phyloP scores from a whole-genome alignment of 176 grass and related monocot species.

The Zea mays region Zm-B73-REFERENCE-NAM-5.0 NC_050096.1:51303001-51303500 shows the following conservation, averaged over 20 bases:
- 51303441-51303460: background rate
- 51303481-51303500: background rate
- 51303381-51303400: background rate
- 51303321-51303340: background rate
- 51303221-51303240: constrained; percentile 35
- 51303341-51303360: too few relatives aligned
- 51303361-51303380: constrained; percentile 29
- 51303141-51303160: too few relatives aligned
- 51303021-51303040: too few relatives aligned
- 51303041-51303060: too few relatives aligned
- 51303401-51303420: constrained; percentile 33
- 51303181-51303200: too few relatives aligned
- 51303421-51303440: constrained; percentile 27
- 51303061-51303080: too few relatives aligned
- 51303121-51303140: too few relatives aligned
- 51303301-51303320: constrained; percentile 19
- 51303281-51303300: background rate
- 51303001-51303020: too few relatives aligned
- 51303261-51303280: constrained; percentile 44
- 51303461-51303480: background rate
- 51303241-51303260: background rate
- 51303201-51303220: background rate
- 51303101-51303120: too few relatives aligned
- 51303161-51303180: too few relatives aligned
- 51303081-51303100: too few relatives aligned